A percentile compares a stretch with the other conserved stretches of the same genome.
These are phyloP conservation scores for Leishmania major DNA, from an alignment of 208 protist species.

Conservation along the genomic window DNA sequence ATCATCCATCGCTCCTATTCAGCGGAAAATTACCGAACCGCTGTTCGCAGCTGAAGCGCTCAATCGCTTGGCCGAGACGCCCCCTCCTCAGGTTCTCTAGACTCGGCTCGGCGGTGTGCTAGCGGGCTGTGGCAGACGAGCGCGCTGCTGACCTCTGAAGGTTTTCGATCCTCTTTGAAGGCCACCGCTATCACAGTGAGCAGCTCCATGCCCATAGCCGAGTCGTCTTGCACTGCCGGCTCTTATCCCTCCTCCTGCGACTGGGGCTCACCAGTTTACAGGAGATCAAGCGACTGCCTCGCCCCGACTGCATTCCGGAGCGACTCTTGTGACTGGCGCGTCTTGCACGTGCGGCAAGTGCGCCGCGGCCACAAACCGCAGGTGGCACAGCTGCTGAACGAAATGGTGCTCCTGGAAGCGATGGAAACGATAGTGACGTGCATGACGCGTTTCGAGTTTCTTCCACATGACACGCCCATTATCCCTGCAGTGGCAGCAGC, in stretches of 20 bases:
- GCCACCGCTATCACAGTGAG: not conserved
- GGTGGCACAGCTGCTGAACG: not conserved
- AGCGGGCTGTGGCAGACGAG: not conserved
- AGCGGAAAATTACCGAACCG: not conserved
- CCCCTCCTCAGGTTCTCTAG: not conserved
- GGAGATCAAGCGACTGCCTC: not conserved
- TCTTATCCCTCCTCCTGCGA: not conserved
- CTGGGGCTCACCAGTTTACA: not conserved
- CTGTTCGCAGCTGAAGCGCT: not conserved
- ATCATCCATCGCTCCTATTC: not conserved
- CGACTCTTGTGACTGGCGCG: not conserved
- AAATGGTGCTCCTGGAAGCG: not conserved
- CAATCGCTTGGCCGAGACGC: not conserved
- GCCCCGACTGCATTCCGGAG: not conserved
- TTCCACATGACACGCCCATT: not conserved
- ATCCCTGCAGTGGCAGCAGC: not conserved
- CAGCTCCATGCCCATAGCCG: not conserved
- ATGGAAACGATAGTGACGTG: not conserved
- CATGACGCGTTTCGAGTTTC: not conserved
- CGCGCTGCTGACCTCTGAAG: not conserved
- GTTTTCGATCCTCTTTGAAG: not conserved
- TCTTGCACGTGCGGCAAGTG: not conserved
- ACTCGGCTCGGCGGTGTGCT: not conserved
- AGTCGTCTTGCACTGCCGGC: not conserved
- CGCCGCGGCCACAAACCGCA: not conserved